Evolutionary conservation across 2,329 filamentous ascomycete species (phyloP).

Genomic region (Aspergillus sp.): DNA sequence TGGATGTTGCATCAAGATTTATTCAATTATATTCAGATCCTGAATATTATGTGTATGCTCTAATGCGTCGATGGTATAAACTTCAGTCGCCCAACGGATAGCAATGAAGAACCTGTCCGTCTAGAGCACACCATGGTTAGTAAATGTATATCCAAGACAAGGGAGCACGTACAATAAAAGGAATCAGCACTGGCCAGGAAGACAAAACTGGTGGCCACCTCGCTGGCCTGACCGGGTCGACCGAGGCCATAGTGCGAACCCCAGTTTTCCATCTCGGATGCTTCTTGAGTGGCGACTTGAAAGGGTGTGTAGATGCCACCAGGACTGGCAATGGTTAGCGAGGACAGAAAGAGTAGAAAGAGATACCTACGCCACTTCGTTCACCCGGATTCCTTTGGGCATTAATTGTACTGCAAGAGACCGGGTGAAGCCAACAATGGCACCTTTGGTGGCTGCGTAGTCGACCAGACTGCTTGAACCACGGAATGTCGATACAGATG

Average conservation of each 20-base stretch:
- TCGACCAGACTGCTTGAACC: constrained; percentile 50
- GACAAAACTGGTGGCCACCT: constrained; percentile 36
- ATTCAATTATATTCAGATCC: too few relatives aligned
- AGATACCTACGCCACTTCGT: constrained; percentile 35
- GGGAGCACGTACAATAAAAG: constrained; percentile 26
- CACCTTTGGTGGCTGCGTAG: constrained; percentile 55
- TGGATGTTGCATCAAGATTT: too few relatives aligned
- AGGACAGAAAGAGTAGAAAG: too few relatives aligned
- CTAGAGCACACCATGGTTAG: constrained; percentile 9
- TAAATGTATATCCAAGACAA: background rate
- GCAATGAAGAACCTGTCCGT: constrained; percentile 31
- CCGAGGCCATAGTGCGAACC: constrained; percentile 24
- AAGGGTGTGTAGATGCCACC: constrained; percentile 31
- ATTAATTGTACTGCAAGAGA: constrained; percentile 50
- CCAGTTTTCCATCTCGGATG: constrained; percentile 31
- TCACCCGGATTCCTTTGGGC: constrained; percentile 55
- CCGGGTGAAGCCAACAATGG: constrained; percentile 53
- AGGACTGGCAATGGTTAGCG: constrained; percentile 16
- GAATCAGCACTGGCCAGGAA: constrained; percentile 33
- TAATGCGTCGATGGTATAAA: too few relatives aligned
- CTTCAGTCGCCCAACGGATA: constrained; percentile 29
- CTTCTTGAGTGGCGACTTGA: constrained; percentile 30
- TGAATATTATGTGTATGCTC: too few relatives aligned
- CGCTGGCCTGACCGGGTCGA: constrained; percentile 33
- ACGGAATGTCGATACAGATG: constrained; percentile 51